A percentile compares a stretch with the other conserved stretches of the same genome.
Evolutionary conservation across 768 basidiomycete species (phyloP).

Genomic region (Lyophyllum shimeji): DNA sequence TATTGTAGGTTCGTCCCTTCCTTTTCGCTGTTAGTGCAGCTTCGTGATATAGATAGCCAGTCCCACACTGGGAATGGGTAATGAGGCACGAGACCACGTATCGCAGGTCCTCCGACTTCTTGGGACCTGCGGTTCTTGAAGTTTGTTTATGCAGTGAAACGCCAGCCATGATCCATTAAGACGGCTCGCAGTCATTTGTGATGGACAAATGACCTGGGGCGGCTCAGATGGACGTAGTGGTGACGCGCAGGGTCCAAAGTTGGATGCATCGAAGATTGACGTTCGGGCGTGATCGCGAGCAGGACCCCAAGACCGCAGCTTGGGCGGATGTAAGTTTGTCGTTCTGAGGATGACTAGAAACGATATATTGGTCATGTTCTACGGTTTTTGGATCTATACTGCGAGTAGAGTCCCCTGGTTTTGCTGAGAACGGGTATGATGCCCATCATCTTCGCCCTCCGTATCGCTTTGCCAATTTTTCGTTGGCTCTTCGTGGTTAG

Average conservation of each 20-base stretch:
- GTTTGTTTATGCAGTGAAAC: conserved; percentile 14
- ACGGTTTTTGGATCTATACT: conserved; percentile 10
- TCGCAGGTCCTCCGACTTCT: conserved; percentile 1
- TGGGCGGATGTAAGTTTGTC: not conserved
- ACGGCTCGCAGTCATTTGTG: conserved; percentile 3
- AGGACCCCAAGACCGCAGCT: conserved; percentile 14
- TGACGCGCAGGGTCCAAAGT: conserved; percentile 1
- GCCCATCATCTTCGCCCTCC: conserved; percentile 91
- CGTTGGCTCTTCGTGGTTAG: conserved; percentile 82
- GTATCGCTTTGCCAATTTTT: conserved; percentile 78
- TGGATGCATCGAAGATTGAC: conserved; percentile 2
- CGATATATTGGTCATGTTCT: conserved; percentile 7
- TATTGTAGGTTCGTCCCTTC: not conserved
- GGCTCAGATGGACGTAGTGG: not conserved
- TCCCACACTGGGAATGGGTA: conserved; percentile 6
- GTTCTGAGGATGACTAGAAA: not conserved
- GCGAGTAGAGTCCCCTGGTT: not conserved
- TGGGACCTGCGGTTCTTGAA: not conserved
- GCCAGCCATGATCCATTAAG: not conserved
- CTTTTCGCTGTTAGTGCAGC: not conserved
- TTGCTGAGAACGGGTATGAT: conserved; percentile 61
- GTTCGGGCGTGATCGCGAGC: conserved; percentile 1
- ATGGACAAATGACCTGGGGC: conserved; percentile 14
- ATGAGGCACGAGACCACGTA: conserved; percentile 13
- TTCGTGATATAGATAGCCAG: not conserved